Percentiles rank a stretch among this genome's conserved stretches.
Conservation (phyloP, 164 flowering plant genomes). For the Magnolia officinalis region DNA sequence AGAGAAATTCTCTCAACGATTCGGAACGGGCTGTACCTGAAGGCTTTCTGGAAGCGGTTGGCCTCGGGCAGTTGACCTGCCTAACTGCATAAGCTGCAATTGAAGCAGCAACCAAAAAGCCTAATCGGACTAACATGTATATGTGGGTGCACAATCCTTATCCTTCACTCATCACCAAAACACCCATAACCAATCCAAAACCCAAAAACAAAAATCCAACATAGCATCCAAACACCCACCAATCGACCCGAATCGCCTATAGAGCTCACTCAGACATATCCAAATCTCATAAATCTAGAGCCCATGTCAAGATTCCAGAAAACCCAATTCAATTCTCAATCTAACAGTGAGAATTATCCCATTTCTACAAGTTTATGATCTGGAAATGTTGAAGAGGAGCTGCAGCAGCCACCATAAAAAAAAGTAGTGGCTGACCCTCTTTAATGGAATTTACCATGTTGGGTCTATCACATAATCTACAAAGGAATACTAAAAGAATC, state of each 20-base stretch:
- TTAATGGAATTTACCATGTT: background rate
- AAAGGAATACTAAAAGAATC: background rate
- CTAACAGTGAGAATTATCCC: background rate
- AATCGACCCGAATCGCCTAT: background rate
- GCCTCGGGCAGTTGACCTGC: slow-evolving; percentile 48
- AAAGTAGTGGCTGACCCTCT: background rate
- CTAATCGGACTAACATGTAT: slow-evolving; percentile 77
- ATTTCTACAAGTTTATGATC: background rate
- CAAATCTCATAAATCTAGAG: background rate
- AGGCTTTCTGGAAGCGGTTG: slow-evolving; percentile 23
- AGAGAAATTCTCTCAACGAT: no score
- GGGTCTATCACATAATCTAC: background rate
- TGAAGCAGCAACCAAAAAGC: slow-evolving; percentile 92
- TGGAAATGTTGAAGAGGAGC: background rate
- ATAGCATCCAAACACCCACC: background rate
- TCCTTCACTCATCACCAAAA: slow-evolving; percentile 12
- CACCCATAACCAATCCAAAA: background rate
- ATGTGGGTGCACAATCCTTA: slow-evolving; percentile 19
- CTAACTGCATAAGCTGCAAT: slow-evolving; percentile 84
- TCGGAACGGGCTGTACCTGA: slow-evolving; percentile 32
- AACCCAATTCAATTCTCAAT: background rate
- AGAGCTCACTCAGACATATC: background rate
- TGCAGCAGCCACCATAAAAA: background rate
- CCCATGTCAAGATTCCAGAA: background rate
- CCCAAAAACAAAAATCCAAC: background rate